These are phyloP conservation scores for Multifurca ochricompacta DNA, from an alignment of 768 basidiomycete species.

Conservation along the genomic window DNA sequence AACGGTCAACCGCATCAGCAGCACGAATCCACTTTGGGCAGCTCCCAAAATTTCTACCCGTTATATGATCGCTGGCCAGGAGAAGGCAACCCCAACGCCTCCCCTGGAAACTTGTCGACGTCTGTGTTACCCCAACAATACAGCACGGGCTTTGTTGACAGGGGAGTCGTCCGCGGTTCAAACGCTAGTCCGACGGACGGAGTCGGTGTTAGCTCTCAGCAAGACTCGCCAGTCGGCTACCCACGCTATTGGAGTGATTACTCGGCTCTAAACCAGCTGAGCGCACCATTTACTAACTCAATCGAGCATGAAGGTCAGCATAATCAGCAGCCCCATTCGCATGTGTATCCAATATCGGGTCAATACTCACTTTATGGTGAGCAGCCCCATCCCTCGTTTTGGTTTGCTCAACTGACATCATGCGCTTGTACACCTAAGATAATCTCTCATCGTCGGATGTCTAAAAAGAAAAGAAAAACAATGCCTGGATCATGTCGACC, in stretches of 20 bases:
- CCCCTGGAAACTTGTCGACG: constrained; percentile 50
- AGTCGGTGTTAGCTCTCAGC: constrained; percentile 2
- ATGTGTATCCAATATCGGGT: constrained; percentile 13
- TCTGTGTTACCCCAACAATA: constrained; percentile 69
- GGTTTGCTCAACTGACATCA: neutral
- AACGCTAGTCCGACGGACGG: neutral
- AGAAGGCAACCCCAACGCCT: constrained; percentile 23
- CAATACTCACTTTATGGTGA: constrained; percentile 20
- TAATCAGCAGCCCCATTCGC: constrained; percentile 7
- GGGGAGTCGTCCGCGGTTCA: constrained; percentile 26
- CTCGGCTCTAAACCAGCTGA: constrained; percentile 28
- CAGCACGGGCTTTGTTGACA: constrained; percentile 62
- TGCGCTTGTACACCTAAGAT: neutral
- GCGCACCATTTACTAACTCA: constrained; percentile 25
- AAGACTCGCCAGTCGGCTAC: constrained; percentile 14
- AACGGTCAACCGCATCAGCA: constrained; percentile 19
- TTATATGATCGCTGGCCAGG: constrained; percentile 43
- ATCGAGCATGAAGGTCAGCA: constrained; percentile 11
- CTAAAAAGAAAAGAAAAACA: too few relatives aligned
- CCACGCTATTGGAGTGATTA: constrained; percentile 34
- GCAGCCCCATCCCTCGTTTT: neutral
- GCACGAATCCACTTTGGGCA: constrained; percentile 1
- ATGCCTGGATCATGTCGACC: neutral
- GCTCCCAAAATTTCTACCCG: constrained; percentile 24
- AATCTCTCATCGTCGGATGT: constrained; percentile 4